Evolutionary conservation across 306 rosid species (phyloP).

Genomic region (Medicago arabica): DNA sequence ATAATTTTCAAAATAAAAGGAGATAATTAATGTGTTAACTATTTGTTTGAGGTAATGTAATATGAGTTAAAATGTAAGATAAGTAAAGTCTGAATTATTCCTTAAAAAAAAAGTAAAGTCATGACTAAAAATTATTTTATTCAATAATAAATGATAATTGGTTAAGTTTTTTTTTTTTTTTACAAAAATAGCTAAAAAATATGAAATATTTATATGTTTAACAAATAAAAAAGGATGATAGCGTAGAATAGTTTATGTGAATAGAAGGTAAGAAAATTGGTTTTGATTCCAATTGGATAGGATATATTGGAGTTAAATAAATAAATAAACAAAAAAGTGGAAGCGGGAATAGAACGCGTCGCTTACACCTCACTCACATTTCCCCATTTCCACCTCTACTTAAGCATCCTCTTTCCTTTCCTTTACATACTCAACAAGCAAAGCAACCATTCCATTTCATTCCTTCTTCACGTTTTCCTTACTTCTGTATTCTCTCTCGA

Average conservation of each 20-base stretch:
- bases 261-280: not conserved
- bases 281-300: not conserved
- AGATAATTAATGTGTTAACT: too few species aligned
- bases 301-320: not conserved
- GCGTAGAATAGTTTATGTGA: not conserved
- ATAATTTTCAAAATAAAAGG: too few species aligned
- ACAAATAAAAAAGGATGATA: not conserved
- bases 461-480: not conserved
- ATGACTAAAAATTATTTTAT: too few species aligned
- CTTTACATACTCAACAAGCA: constrained; percentile 47
- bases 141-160: too few species aligned
- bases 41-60: too few species aligned
- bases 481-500: constrained; percentile 10
- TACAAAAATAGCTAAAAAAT: too few species aligned
- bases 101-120: too few species aligned
- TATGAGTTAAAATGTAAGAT: too few species aligned
- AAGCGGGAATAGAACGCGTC: constrained; percentile 41
- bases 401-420: constrained; percentile 42
- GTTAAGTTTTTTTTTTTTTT: too few species aligned
- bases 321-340: not conserved
- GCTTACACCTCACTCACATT: constrained; percentile 46
- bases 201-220: too few species aligned
- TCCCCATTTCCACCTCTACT: constrained; percentile 43
- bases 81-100: too few species aligned
- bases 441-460: not conserved